Evolutionary conservation across 2,329 filamentous ascomycete genomes (phyloP), one percentile per base, ranked within the genome.

Genomic region (Conoideocrella luteorostrata): DNA sequence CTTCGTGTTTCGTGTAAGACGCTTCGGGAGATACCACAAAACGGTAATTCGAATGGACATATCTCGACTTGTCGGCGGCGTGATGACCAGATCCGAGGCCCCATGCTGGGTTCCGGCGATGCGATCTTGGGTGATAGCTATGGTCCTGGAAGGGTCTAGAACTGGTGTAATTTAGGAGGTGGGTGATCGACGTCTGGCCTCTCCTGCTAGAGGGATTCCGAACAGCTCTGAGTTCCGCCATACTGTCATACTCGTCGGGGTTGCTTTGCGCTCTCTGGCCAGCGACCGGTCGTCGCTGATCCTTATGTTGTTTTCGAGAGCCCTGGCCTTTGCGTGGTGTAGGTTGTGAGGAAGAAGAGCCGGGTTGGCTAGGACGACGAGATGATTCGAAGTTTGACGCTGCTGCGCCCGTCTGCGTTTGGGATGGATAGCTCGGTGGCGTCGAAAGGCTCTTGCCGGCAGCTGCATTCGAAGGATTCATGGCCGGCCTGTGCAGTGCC

Each of bases 141-240:
- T 74, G 68, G 62, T 79, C 76, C 55, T 75, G 75, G 48, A 82
- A 78, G 18, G 84, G 84, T 38, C 87, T 80, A 18, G 90, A 86
- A 17, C 88, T 72, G 35, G 86, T 82, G 65, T 96, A 95, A 69
- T 91, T 91, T 75, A 98, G 86, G 45, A 98, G 70, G 65, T 98
- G 93, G 32, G 93, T 97, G 61, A 98, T 98, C 57, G 88, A 95
- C 43, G 89, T 96, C 66, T 96, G 91, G 43, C 93, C 93, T 56
- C 93, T 88, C 47, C 93, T 84, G 58, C 75, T 77, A n/a, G 71
- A 73, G 11, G 75, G 64, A 52, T 78, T 80, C 46, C 74, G 69
- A 46, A 80, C 63, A 17, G 75, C 75, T 51, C 75, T 68, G 49
- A 90, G 74, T 70, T 96, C 89, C 52, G 82, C 88, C 78, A 94